A percentile compares a stretch with the other conserved stretches of the same genome.
These are phyloP conservation scores for Tillandsia leiboldiana DNA, from an alignment of 176 grass and related monocot species.

Conservation along the genomic window DNA sequence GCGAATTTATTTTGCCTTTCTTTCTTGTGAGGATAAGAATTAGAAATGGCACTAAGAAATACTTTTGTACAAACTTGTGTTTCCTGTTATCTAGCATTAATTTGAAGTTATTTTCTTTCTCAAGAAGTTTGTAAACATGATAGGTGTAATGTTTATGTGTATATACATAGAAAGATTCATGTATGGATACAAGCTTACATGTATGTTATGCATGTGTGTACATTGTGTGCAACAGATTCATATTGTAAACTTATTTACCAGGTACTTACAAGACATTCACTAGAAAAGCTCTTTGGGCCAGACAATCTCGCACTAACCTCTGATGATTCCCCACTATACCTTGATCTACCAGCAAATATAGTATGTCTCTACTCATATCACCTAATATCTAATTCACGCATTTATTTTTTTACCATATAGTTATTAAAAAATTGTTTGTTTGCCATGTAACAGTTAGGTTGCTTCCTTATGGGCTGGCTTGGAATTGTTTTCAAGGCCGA, in stretches of 20 bases:
- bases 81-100: too few relatives aligned
- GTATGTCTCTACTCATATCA: constrained; percentile 22
- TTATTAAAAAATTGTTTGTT: background rate
- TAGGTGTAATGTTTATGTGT: too few relatives aligned
- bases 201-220: background rate
- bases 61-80: too few relatives aligned
- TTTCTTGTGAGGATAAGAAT: too few relatives aligned
- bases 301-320: constrained; percentile 50
- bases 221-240: background rate
- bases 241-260: constrained; percentile 11
- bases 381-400: too few relatives aligned
- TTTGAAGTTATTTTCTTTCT: too few relatives aligned
- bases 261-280: constrained; percentile 88
- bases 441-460: constrained; percentile 55
- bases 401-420: background rate
- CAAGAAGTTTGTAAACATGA: too few relatives aligned
- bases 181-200: too few relatives aligned
- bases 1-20: too few relatives aligned
- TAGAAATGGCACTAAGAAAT: too few relatives aligned
- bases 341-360: constrained; percentile 90
- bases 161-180: too few relatives aligned
- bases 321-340: constrained; percentile 57
- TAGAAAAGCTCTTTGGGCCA: constrained; percentile 77
- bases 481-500: constrained; percentile 93
- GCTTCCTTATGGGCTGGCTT: constrained; percentile 89